Percentiles rank a stretch among this genome's conserved stretches.
Evolutionary conservation across 305 asterid genomes (phyloP).

Genomic region (Solanum chacoense): DNA sequence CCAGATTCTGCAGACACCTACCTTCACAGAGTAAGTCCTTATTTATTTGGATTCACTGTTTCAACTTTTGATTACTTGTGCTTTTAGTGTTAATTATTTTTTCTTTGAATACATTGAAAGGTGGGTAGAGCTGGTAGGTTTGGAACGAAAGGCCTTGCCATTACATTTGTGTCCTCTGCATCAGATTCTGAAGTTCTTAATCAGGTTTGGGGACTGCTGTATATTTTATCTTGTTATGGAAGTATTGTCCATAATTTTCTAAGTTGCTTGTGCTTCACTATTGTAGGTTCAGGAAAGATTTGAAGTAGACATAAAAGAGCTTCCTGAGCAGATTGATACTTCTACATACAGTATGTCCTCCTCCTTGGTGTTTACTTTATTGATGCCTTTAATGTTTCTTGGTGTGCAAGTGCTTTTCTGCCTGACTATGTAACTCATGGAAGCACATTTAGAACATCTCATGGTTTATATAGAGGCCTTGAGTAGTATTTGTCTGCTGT

Average conservation of each 20-base stretch:
- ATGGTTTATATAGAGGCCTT: not conserved
- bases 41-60: not conserved
- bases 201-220: conserved; percentile 32
- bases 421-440: not conserved
- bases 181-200: conserved; percentile 90
- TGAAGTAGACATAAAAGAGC: conserved; percentile 88
- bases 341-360: conserved; percentile 69
- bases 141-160: conserved; percentile 88
- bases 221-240: not conserved
- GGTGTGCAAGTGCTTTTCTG: not conserved
- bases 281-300: conserved; percentile 91
- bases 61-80: not conserved
- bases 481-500: not conserved
- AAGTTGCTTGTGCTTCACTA: not conserved
- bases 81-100: not conserved
- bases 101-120: conserved; percentile 11
- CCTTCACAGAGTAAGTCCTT: conserved; percentile 56
- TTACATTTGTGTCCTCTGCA: conserved; percentile 74
- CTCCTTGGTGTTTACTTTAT: not conserved
- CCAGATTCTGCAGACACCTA: conserved; percentile 89
- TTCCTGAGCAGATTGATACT: conserved; percentile 91
- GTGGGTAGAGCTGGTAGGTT: conserved; percentile 93
- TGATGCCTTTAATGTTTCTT: not conserved
- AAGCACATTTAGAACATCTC: not conserved
- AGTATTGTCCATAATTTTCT: not conserved